Conservation (phyloP, 78 protist species). For the Anaeramoeba flamelloides region DNA sequence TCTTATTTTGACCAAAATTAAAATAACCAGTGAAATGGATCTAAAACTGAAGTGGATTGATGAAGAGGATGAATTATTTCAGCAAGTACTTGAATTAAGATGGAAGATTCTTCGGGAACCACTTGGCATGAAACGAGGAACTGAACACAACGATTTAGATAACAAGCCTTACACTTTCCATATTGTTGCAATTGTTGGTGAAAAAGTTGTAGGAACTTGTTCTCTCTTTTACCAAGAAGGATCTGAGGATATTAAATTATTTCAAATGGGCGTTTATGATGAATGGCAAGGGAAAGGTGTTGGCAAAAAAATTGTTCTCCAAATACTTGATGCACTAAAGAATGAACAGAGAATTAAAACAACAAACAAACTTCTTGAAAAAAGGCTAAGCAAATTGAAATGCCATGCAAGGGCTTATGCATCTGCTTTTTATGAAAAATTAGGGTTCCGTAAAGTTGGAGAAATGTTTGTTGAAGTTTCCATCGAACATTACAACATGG, state of each 20-base stretch:
- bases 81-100: neutral
- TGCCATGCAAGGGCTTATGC: neutral
- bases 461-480: neutral
- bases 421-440: neutral
- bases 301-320: neutral
- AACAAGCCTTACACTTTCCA: neutral
- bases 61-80: neutral
- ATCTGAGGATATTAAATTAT: neutral
- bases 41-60: neutral
- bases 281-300: neutral
- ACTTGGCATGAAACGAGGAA: neutral
- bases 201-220: neutral
- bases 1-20: neutral
- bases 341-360: neutral
- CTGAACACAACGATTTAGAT: neutral
- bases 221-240: neutral
- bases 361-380: too few species aligned
- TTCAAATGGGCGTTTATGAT: neutral
- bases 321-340: neutral
- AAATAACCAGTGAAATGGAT: neutral
- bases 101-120: neutral
- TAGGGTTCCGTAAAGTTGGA: neutral
- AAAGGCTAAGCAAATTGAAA: too few species aligned
- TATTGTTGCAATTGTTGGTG: neutral
- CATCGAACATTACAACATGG: neutral